A percentile compares a stretch with the other conserved stretches of the same genome.
phyloP scores from a whole-genome alignment of 306 rosid genomes.

The Corylus avellana region DNA sequence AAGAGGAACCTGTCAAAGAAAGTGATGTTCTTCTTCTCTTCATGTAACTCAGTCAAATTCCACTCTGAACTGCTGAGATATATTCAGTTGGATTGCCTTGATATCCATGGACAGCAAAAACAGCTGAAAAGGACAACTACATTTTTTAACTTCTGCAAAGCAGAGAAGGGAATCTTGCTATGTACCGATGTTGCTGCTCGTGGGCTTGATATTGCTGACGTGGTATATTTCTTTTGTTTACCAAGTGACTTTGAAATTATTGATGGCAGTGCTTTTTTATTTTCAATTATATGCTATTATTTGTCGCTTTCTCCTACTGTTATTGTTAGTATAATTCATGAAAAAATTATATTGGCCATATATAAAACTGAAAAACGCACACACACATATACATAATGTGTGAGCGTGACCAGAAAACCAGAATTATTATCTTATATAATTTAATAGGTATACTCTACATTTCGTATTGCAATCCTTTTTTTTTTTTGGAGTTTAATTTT shows the following conservation, averaged over 20 bases:
- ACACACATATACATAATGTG: neutral
- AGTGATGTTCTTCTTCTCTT: conserved; percentile 97
- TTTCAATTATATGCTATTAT: neutral
- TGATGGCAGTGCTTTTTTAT: neutral
- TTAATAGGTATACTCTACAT: neutral
- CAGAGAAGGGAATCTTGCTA: conserved; percentile 87
- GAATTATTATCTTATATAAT: too few relatives aligned
- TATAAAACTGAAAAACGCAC: neutral
- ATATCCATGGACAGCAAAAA: conserved; percentile 95
- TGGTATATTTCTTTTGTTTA: neutral
- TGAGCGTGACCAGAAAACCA: neutral
- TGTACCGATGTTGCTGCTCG: conserved; percentile 76
- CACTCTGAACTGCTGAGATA: conserved; percentile 83
- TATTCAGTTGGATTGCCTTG: conserved; percentile 64
- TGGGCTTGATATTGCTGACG: conserved; percentile 11
- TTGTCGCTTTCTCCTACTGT: neutral
- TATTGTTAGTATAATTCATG: neutral
- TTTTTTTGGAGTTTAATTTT: too few relatives aligned
- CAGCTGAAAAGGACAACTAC: conserved; percentile 77
- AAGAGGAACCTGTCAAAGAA: conserved; percentile 69
- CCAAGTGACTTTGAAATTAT: neutral
- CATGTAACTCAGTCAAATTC: conserved; percentile 91
- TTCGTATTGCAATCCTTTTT: too few relatives aligned
- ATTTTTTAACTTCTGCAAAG: conserved; percentile 69
- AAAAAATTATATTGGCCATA: neutral